These are phyloP conservation scores for Pilatotrama ljubarskyi DNA, from an alignment of 768 basidiomycete species.

Conservation along the genomic window DNA sequence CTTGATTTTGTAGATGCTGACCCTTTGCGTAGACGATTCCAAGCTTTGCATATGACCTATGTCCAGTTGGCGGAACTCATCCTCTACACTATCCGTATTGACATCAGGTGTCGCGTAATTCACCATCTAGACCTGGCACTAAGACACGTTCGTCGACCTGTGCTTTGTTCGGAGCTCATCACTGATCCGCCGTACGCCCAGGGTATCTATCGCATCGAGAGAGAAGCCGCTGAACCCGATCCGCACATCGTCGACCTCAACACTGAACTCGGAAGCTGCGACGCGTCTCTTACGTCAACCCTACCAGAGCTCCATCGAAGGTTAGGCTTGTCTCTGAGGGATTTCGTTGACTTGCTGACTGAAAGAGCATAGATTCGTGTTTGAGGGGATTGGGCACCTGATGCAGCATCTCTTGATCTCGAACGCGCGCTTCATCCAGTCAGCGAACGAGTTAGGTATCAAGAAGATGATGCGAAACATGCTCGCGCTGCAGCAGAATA, in stretches of 20 bases:
- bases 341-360: slow-evolving; percentile 2
- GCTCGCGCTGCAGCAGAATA: slow-evolving; percentile 86
- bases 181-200: slow-evolving; percentile 30
- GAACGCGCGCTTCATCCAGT: slow-evolving; percentile 67
- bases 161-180: too few species aligned
- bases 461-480: slow-evolving; percentile 89
- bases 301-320: slow-evolving; percentile 64
- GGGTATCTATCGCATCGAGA: slow-evolving; percentile 83
- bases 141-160: slow-evolving; percentile 41
- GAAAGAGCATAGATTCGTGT: slow-evolving; percentile 65
- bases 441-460: slow-evolving; percentile 74
- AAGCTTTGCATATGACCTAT: slow-evolving; percentile 87
- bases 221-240: slow-evolving; percentile 90
- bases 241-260: slow-evolving; percentile 87
- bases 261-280: slow-evolving; percentile 70
- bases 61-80: slow-evolving; percentile 86
- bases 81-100: slow-evolving; percentile 83
- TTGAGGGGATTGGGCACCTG: slow-evolving; percentile 80
- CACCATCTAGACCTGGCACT: slow-evolving; percentile 81
- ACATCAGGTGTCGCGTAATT: slow-evolving; percentile 81
- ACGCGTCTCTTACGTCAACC: slow-evolving; percentile 64
- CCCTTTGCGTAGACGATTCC: slow-evolving; percentile 67
- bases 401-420: slow-evolving; percentile 83
- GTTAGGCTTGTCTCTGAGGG: slow-evolving; percentile 52
- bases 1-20: background rate